Percentiles rank a stretch among this genome's conserved stretches.
Evolutionary conservation across 352 stramenopile species (phyloP).

Genomic region (Halophytophthora polymorphica): DNA sequence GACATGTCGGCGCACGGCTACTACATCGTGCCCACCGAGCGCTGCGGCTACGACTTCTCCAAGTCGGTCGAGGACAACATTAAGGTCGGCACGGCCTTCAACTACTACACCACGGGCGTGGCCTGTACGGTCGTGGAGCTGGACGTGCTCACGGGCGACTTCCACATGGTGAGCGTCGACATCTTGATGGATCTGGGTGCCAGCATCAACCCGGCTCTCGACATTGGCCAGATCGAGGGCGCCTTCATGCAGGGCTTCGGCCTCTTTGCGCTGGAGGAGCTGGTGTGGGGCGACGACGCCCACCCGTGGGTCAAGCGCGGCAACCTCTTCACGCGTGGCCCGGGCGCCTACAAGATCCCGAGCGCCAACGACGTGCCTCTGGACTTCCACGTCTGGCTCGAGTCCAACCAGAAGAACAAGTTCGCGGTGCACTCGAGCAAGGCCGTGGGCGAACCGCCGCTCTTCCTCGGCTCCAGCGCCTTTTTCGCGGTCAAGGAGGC

Average conservation of each 20-base stretch:
- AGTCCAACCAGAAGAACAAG: constrained; percentile 92
- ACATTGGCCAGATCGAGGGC: constrained; percentile 98
- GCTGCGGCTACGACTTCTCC: constrained; percentile 92
- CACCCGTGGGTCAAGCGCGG: constrained; percentile 93
- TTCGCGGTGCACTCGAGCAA: constrained; percentile 96
- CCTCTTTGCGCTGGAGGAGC: constrained; percentile 92
- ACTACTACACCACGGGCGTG: constrained; percentile 96
- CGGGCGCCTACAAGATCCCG: constrained; percentile 97
- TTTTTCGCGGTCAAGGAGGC: constrained; percentile 97
- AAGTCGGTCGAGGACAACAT: constrained; percentile 89
- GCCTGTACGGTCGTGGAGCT: constrained; percentile 93
- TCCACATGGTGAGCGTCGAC: constrained; percentile 77
- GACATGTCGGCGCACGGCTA: constrained; percentile 96
- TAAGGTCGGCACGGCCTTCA: constrained; percentile 90
- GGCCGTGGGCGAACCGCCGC: constrained; percentile 94
- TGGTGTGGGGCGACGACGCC: constrained; percentile 92
- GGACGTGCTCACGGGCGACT: constrained; percentile 94
- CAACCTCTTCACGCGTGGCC: constrained; percentile 92
- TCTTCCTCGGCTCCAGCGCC: constrained; percentile 92
- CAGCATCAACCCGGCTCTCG: constrained; percentile 96
- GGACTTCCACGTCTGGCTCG: constrained; percentile 93
- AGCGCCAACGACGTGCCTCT: constrained; percentile 95
- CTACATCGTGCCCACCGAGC: constrained; percentile 89
- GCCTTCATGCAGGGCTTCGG: constrained; percentile 97
- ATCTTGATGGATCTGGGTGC: constrained; percentile 92